Evolutionary conservation across 805 yeast species (phyloP).

Genomic region (Yarrowia sp.): DNA sequence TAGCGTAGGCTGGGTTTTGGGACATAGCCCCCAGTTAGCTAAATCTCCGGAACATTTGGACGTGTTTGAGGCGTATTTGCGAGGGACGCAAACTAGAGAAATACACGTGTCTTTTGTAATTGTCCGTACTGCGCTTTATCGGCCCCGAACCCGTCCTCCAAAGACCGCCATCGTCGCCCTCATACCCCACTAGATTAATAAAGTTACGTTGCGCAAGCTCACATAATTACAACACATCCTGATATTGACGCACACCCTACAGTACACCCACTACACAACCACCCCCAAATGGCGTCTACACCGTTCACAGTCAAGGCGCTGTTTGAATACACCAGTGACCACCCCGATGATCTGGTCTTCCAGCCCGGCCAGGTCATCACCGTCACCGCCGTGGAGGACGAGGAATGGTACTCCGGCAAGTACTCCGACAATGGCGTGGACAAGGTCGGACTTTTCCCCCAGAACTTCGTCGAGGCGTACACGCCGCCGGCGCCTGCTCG

Average conservation of each 20-base stretch:
- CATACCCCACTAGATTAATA: constrained; percentile 9
- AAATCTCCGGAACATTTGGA: constrained; percentile 8
- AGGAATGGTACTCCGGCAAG: constrained; percentile 84
- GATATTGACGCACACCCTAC: constrained; percentile 21
- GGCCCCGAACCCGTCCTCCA: too few species aligned
- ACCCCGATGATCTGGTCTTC: constrained; percentile 81
- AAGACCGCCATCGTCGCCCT: too few species aligned
- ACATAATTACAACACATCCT: constrained; percentile 18
- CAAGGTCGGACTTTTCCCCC: constrained; percentile 79
- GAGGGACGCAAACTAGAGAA: too few species aligned
- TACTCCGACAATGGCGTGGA: constrained; percentile 42
- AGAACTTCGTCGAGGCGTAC: constrained; percentile 61
- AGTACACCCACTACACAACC: background rate
- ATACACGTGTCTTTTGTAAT: background rate
- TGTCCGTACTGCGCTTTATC: too few species aligned
- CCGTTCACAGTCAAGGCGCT: constrained; percentile 69
- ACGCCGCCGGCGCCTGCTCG: constrained; percentile 25
- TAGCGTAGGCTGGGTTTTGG: constrained; percentile 11
- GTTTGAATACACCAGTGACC: constrained; percentile 65
- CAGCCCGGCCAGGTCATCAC: constrained; percentile 63
- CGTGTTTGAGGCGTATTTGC: too few species aligned
- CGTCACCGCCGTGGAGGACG: constrained; percentile 81
- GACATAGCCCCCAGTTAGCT: constrained; percentile 13
- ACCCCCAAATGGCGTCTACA: constrained; percentile 27
- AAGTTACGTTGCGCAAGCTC: constrained; percentile 22